A percentile compares a stretch with the other conserved stretches of the same genome.
Evolutionary conservation across 129 eudicot genomes (phyloP).

Genomic region (Flaveria sonorensis): DNA sequence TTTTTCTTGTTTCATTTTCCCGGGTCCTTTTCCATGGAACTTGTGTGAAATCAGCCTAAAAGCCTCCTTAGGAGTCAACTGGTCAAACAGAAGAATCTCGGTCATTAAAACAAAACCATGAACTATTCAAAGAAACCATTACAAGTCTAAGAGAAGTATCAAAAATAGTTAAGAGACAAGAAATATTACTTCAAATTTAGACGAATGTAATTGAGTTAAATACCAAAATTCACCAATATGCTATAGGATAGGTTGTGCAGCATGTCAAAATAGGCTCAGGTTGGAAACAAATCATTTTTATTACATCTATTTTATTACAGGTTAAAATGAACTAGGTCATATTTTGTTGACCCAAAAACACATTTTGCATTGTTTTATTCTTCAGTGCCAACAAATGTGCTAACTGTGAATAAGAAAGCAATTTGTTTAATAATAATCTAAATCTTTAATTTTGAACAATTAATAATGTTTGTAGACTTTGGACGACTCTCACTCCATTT

Average conservation of each 20-base stretch:
- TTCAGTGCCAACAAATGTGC: neutral
- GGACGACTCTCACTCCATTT: neutral
- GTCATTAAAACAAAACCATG: conserved; percentile 13
- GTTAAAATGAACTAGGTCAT: neutral
- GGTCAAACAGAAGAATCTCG: conserved; percentile 27
- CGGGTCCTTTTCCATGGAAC: conserved; percentile 96
- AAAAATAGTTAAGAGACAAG: neutral
- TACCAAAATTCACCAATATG: neutral
- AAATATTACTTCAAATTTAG: neutral
- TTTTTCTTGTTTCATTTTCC: conserved; percentile 94
- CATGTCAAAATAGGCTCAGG: neutral
- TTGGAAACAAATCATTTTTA: neutral
- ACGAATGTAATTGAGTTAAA: neutral
- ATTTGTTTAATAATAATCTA: neutral
- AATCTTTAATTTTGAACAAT: neutral
- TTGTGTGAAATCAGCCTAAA: conserved; percentile 84
- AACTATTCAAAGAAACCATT: neutral
- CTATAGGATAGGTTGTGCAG: neutral
- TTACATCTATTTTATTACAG: neutral
- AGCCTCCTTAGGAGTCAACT: conserved; percentile 97
- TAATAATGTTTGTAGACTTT: neutral
- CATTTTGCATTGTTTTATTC: neutral
- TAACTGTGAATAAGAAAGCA: neutral
- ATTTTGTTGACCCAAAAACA: neutral
- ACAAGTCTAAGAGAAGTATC: neutral